A percentile compares a stretch with the other conserved stretches of the same genome.
Conservation (phyloP, 495 filamentous ascomycete genomes). For the Aspergillus saccharolyticus region DNA sequence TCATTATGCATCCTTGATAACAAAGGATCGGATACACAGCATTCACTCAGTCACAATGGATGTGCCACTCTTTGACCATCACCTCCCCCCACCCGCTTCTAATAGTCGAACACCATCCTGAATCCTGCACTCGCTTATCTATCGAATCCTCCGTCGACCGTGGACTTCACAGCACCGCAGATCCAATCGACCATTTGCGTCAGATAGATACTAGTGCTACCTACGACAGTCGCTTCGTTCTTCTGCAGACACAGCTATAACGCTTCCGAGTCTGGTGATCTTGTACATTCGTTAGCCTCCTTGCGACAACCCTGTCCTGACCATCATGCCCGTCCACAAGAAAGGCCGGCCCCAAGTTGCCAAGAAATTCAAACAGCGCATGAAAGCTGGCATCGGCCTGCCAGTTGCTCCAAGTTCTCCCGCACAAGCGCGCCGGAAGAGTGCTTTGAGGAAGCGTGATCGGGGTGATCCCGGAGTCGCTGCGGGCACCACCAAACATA, state of each 20-base stretch:
- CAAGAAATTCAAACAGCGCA: background rate
- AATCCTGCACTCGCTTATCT: background rate
- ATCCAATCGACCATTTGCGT: background rate
- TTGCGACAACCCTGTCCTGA: background rate
- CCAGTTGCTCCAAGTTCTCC: slow-evolving; percentile 8
- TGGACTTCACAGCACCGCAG: background rate
- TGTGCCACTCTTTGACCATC: background rate
- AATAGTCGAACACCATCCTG: background rate
- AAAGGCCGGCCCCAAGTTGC: background rate
- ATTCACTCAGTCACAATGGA: background rate
- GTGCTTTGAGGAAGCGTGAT: background rate
- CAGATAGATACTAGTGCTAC: too few relatives aligned
- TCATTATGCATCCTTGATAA: background rate
- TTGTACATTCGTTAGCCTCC: background rate
- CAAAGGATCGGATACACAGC: background rate
- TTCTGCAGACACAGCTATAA: background rate
- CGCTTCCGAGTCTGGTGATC: background rate
- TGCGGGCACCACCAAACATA: slow-evolving; percentile 3
- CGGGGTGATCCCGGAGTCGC: background rate
- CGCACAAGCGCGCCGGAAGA: slow-evolving; percentile 8
- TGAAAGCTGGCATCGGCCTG: background rate
- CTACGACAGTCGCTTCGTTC: too few relatives aligned
- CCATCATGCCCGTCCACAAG: background rate
- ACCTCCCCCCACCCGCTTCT: background rate
- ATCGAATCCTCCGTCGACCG: background rate